Conservation (phyloP, 148 eudicot genomes). For the Linanthus parryae region DNA sequence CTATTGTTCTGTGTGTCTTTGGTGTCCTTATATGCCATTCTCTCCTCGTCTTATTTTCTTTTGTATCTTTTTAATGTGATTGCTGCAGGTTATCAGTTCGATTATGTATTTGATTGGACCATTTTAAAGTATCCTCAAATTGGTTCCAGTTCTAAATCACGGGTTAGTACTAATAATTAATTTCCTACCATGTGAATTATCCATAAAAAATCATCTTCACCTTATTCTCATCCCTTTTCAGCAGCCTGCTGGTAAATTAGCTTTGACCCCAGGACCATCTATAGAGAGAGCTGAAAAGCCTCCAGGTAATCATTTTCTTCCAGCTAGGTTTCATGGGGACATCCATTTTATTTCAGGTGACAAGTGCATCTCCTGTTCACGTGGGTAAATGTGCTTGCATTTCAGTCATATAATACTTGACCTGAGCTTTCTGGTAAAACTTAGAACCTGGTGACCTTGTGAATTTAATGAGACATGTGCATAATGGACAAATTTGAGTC, state of each 20-base stretch:
- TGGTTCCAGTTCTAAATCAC: constrained; percentile 77
- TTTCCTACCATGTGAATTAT: no score
- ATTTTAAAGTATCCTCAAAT: constrained; percentile 91
- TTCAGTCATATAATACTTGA: no score
- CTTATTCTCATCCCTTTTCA: constrained; percentile 3
- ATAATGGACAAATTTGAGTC: no score
- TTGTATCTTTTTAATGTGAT: neutral
- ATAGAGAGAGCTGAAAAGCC: constrained; percentile 65
- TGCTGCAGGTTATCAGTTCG: constrained; percentile 87
- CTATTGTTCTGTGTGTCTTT: neutral
- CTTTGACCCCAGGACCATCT: constrained; percentile 66
- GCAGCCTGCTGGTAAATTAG: constrained; percentile 60
- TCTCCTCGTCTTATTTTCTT: neutral
- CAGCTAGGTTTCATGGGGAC: neutral
- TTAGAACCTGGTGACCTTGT: no score
- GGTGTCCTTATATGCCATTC: neutral
- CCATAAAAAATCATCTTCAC: constrained; percentile 9
- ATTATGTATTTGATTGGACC: constrained; percentile 99
- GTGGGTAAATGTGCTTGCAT: no score
- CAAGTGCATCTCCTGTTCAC: neutral
- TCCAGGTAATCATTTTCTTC: constrained; percentile 42
- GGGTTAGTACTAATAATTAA: constrained; percentile 58
- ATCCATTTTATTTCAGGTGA: neutral
- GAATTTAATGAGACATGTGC: no score
- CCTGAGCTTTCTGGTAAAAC: no score